Base-by-base conservation (phyloP, 768 basidiomycete genomes). In the Tulasnella sp. region DNA sequence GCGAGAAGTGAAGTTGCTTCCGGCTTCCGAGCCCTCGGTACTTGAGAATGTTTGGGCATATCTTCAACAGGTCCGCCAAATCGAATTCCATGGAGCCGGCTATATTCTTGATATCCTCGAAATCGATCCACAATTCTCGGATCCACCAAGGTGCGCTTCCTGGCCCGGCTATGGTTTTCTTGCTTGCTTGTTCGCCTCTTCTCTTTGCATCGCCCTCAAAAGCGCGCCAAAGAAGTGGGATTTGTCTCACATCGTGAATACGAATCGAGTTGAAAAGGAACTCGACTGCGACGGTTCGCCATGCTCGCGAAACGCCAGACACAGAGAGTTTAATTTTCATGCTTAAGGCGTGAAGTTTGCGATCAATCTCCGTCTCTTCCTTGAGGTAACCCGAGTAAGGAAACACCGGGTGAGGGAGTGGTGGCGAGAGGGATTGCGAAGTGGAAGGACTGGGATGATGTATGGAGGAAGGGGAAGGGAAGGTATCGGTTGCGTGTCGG, bases 221-320 rank as follows among this genome's bases (percentile, higher is more conserved):
- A 1, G 62, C 62, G 12, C 6, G 27, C 62, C 62, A 68, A 36
- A 68, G 62, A 27, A 68, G 62, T 16, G 31, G 27, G 62, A 68
- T 6, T n/a, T 68, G 62, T 5, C 34, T 68, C 27, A 31, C 6
- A 36, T 68, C n/a, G 62, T 68, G 62, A 31, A 68, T 68, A 27
- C 62, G 62, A 2, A 68, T 68, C n/a, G 62, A 68, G 62, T 68
- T 68, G 62, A 68, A 68, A n/a, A 68, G 62, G 27, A 68, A 68
- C 62, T 68, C 62, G 14, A 36, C 34, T 31, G 62, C 62, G 12
- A 68, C 1, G 27, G 8, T 12, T 68, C 62, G n/a, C 62, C 62
- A 68, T 7, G 18, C n/a, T 68, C 34, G n/a, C 12, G 62, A 68
- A 14, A 68, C 62, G 27, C 34, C 24, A 27, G 62, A 68, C 18